These are phyloP conservation scores for Pyricularia sp. DNA, from an alignment of 2,329 filamentous ascomycete species.

Conservation along the genomic window DNA sequence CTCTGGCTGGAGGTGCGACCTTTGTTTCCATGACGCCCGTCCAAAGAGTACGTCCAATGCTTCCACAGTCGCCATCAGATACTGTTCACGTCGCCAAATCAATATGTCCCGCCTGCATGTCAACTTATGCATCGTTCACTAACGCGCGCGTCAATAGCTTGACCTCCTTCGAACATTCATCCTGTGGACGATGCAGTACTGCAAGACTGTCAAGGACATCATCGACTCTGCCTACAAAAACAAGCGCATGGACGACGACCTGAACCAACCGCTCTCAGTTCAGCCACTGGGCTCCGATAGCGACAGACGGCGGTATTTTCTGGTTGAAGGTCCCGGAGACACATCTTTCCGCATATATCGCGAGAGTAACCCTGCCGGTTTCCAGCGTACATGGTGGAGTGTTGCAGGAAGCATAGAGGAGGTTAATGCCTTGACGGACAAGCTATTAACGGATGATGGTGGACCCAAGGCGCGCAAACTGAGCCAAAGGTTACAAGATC, in stretches of 20 bases:
- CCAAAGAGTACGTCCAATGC: constrained; percentile 51
- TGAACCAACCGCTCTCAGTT: constrained; percentile 73
- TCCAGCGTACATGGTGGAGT: constrained; percentile 78
- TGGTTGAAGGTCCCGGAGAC: constrained; percentile 88
- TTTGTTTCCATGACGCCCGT: constrained; percentile 74
- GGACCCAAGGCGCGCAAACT: constrained; percentile 70
- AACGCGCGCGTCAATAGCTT: constrained; percentile 40
- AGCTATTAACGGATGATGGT: constrained; percentile 63
- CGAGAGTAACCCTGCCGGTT: constrained; percentile 72
- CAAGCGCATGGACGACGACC: constrained; percentile 62
- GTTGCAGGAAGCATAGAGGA: constrained; percentile 87
- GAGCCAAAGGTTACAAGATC: constrained; percentile 61
- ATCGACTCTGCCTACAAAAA: constrained; percentile 86
- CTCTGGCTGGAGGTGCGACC: constrained; percentile 63
- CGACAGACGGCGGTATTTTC: constrained; percentile 83
- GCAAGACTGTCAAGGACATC: constrained; percentile 65
- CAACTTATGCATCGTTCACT: neutral
- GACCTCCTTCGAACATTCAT: constrained; percentile 70
- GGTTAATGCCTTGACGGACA: constrained; percentile 59
- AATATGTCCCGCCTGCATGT: neutral
- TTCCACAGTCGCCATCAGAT: neutral
- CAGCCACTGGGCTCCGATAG: constrained; percentile 72
- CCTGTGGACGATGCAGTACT: constrained; percentile 80
- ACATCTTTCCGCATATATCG: constrained; percentile 89
- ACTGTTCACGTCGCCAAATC: neutral